Base-by-base conservation (phyloP, 140 eudicot species). In the Cichorium intybus region DNA sequence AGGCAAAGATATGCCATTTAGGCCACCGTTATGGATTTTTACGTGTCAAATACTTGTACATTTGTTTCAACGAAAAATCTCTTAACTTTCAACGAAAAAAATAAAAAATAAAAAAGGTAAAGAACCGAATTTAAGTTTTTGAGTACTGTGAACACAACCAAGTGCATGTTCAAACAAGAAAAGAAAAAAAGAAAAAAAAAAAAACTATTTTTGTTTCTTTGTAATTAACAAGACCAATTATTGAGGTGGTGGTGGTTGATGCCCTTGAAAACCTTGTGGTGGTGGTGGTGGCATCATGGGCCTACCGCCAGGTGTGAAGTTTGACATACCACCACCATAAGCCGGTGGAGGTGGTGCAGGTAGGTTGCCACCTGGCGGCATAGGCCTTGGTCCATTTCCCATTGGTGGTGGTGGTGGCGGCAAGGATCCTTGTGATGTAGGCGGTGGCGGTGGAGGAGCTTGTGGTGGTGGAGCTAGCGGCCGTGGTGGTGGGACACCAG, bases 401-500 rank as follows among this genome's bases (percentile, higher is more conserved):
- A 74, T 47, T 33, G 84, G 37, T 6, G 37, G 37, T 0, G 49
- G 49, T 11, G 49, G 49, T 12, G 49, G 47, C 43, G 43, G 14
- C 47, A 39, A 11, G 4, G 47, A 0, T 11, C 87, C 95, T 57
- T 77, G 89, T 59, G 90, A 81, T 3, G 89, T 70, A 43, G 97
- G 95, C 0, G 95, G 95, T 1, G 95, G 47, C 6, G 47, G 43
- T 2, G 43, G 46, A 4, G 31, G 31, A 2, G 31, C 31, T 27
- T 27, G 31, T 27, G 1, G 43, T 35, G 43, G 96, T 4, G 88
- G 97, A 1, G 87, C 43, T 35, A 35, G 43, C 1, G 43, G 43
- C 43, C 43, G 95, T 1, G 85, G 95, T 16, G 95, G 85, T 10
- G 86, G 87, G 53, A 77, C 87, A 52, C 95, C 95, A 6, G 95